Conservation (phyloP, 1,139 yeast genomes). For the Pichia sp. region DNA sequence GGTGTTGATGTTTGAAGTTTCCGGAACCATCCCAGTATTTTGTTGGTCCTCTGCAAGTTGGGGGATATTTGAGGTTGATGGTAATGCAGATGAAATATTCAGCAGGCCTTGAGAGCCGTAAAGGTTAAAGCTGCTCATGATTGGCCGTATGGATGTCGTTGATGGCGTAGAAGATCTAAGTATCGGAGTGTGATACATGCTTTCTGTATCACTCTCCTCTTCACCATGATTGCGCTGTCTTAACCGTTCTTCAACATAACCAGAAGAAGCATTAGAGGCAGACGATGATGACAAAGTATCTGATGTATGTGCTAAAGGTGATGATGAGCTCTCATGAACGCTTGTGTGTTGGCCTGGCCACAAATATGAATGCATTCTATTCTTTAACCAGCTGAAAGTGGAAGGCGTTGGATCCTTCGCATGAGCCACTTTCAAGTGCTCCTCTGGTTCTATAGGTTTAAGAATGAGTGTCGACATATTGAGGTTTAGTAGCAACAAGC, state of each 20-base stretch:
- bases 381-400: conserved; percentile 14
- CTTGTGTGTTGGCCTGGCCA: conserved; percentile 9
- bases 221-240: neutral
- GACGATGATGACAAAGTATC: no score
- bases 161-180: conserved; percentile 12
- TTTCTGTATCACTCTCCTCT: conserved; percentile 18
- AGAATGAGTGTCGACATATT: conserved; percentile 27
- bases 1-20: neutral
- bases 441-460: conserved; percentile 25
- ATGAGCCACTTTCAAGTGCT: conserved; percentile 1
- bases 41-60: no score
- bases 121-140: conserved; percentile 13
- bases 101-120: conserved; percentile 16
- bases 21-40: no score
- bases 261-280: neutral
- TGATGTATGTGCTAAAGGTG: no score
- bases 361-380: conserved; percentile 11
- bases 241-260: neutral
- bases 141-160: conserved; percentile 10
- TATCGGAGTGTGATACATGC: conserved; percentile 22
- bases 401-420: conserved; percentile 4
- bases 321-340: no score
- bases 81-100: no score
- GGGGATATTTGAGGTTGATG: neutral
- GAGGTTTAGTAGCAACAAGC: conserved; percentile 21